Evolutionary conservation across 108 stramenopile genomes (phyloP), one percentile per base, ranked within the genome.

Genomic region (Nitzschia palea): DNA sequence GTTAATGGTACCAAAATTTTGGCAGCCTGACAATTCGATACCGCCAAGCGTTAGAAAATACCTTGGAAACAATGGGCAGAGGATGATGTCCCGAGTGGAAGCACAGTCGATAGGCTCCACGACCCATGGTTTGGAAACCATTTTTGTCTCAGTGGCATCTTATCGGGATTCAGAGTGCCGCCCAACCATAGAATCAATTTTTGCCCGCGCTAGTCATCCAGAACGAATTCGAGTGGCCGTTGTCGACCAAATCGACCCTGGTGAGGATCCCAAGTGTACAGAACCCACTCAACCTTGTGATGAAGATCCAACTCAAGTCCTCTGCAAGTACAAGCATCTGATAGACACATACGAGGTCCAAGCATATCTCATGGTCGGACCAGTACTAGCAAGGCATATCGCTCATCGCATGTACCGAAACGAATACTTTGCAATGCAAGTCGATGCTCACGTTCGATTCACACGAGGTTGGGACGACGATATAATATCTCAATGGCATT

Each of bases 361-460:
- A 47, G 84, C 93, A 0, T 43, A 32, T 44, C 57, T 88, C 4
- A 84, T 91, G 10, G 75, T 85, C 2, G 91, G 91, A 4, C 84
- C 91, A 18, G 81, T 83, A 0, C 79, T 74, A 48, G 84, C 80
- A 2, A 65, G 88, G 4, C 86, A 89, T 51, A 51, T 89, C 20
- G 91, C 73, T 6, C 70, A 89, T 50, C 71, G 88, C 26, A 77
- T 89, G 83, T 93, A 93, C 53, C 74, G 91, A 26, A 87, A 87
- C 2, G 86, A 93, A 71, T 84, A 83, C 36, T 93, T 83, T 68
- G 85, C 80, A 15, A 66, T 90, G 78, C 92, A 94, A 71, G 55
- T 81, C 14, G 86, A 90, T 67, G 74, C 87, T 5, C 84, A 86
- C 34, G 71, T 86, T 44, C 55, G 53, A n/a, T 88, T 90, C 44